Evolutionary conservation across 2,329 filamentous ascomycete species (phyloP), one percentile per base, ranked within the genome.

Genomic region (Alternaria atra): DNA sequence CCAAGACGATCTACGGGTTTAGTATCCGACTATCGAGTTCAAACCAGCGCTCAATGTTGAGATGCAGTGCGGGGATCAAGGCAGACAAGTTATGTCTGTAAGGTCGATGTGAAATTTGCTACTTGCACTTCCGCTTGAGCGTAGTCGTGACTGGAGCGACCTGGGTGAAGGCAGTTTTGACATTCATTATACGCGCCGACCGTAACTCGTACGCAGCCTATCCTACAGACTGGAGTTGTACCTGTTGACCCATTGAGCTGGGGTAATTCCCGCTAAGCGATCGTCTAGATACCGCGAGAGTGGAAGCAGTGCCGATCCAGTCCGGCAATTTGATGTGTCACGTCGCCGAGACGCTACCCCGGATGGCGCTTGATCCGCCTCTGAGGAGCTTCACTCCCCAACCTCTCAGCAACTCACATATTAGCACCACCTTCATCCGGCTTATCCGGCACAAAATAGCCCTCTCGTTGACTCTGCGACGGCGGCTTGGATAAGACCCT

Each of bases 301-400:
- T 25, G 48, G 50, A 20, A 52, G 50, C 35, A 52, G 50, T 52
- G 37, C 50, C 50, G 50, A 52, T 17, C 25, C 50, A 52, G 50
- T 13, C 25, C 25, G 35, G 50, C 50, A 52, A n/a, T 30, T 27
- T 17, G 35, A 52, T 52, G 50, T 42, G 50, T 52, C 50, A 52
- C 25, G 50, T 15, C 35, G 50, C 50, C 50, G 42, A 52, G 50
- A 20, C 35, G 37, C 50, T 52, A 52, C 23, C 50, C 50, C 35
- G 35, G 32, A 29, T 52, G 20, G 17, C 30, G 30, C 32, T 35
- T 50, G 7, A n/a, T 39, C 17, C 50, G 35, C 25, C 25, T 9
- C 35, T 40, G 50, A 17, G 32, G 50, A 52, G 25, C 27, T 52
- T 13, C 23, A 10, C 25, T 40, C 25, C 34, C 37, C 50, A 23